Percentiles rank a stretch among this genome's conserved stretches.
These are phyloP conservation scores for Phytophthora europaea DNA, from an alignment of 352 stramenopile species.

Conservation along the genomic window DNA sequence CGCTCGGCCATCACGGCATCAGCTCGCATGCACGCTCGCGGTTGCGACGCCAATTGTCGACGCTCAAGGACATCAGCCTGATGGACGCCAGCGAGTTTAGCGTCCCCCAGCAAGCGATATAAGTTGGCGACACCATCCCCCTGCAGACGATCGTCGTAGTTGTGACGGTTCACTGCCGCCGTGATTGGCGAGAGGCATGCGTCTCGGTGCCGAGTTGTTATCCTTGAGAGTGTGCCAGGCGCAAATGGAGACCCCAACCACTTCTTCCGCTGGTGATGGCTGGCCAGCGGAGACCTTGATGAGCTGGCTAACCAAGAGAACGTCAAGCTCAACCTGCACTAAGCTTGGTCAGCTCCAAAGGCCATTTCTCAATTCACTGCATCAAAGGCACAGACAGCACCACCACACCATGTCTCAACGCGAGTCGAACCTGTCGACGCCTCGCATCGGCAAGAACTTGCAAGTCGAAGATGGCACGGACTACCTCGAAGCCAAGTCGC, in stretches of 20 bases:
- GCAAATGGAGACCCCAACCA: constrained; percentile 16
- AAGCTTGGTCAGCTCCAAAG: constrained; percentile 22
- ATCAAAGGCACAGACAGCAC: constrained; percentile 12
- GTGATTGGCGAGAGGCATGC: constrained; percentile 42
- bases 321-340: neutral
- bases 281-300: constrained; percentile 10
- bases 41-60: constrained; percentile 31
- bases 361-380: constrained; percentile 33
- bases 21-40: constrained; percentile 3
- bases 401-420: constrained; percentile 22
- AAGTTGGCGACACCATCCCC: constrained; percentile 19
- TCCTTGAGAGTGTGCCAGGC: constrained; percentile 4
- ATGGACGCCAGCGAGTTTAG: constrained; percentile 6
- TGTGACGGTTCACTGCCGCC: constrained; percentile 33
- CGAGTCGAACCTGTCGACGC: constrained; percentile 32
- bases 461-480: constrained; percentile 20
- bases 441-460: constrained; percentile 33
- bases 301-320: neutral
- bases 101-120: constrained; percentile 15
- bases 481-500: constrained; percentile 42
- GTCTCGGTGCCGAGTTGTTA: constrained; percentile 10
- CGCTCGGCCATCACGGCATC: constrained; percentile 31
- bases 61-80: constrained; percentile 14
- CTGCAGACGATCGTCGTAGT: constrained; percentile 18
- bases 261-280: constrained; percentile 42